Percentiles rank a stretch among this genome's conserved stretches.
Conservation (phyloP, 1,284 basidiomycete genomes). For the Cutaneotrichosporon daszewskae region DNA sequence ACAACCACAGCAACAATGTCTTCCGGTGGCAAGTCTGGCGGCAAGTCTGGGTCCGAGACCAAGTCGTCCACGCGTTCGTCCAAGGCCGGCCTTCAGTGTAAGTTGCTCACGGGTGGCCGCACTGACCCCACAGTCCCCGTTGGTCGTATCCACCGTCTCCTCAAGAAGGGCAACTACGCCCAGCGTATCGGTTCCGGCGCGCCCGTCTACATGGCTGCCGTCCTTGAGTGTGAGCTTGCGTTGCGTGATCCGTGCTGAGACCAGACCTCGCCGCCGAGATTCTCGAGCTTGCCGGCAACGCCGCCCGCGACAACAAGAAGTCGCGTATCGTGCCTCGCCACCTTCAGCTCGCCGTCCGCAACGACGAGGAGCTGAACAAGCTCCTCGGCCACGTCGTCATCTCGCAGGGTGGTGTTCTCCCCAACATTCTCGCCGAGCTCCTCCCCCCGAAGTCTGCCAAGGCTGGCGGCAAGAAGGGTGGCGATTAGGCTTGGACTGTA, state of each 20-base stretch:
- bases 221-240: constrained; percentile 36
- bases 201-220: constrained; percentile 73
- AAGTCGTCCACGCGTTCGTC: constrained; percentile 67
- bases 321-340: constrained; percentile 90
- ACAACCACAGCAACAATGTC: constrained; percentile 51
- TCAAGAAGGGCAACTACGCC: constrained; percentile 82
- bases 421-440: constrained; percentile 62
- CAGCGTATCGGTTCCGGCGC: constrained; percentile 55
- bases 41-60: constrained; percentile 50
- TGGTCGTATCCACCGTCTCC: constrained; percentile 77
- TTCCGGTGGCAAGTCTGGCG: constrained; percentile 52
- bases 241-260: background rate
- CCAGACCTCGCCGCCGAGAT: constrained; percentile 73
- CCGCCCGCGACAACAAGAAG: constrained; percentile 56
- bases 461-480: constrained; percentile 12
- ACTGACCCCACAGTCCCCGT: constrained; percentile 59
- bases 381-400: constrained; percentile 72
- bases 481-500: too few species aligned
- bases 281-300: constrained; percentile 80
- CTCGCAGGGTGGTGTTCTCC: constrained; percentile 85
- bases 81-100: constrained; percentile 70
- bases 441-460: constrained; percentile 59
- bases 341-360: constrained; percentile 81
- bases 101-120: background rate
- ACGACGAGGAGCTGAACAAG: constrained; percentile 64